These are phyloP conservation scores for Sugiyamaella valdiviana DNA, from an alignment of 805 yeast species.

Conservation along the genomic window DNA sequence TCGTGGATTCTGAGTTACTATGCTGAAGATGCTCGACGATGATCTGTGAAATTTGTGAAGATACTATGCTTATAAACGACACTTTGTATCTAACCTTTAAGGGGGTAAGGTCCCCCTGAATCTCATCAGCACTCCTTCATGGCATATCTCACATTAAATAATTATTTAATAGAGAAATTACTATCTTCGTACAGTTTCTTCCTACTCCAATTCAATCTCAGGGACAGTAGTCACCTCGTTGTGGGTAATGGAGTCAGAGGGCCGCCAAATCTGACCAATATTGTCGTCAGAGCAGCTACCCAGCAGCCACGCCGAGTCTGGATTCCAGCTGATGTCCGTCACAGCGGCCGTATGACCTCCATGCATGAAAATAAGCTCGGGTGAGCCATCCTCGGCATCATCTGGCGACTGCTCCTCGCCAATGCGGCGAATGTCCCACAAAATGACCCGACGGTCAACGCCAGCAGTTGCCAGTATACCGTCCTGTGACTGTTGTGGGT, in stretches of 20 bases:
- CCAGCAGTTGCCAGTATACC: conserved; percentile 50
- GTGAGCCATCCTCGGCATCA: conserved; percentile 59
- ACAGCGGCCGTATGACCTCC: conserved; percentile 79
- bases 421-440: conserved; percentile 67
- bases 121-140: background rate
- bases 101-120: no score
- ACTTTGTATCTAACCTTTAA: background rate
- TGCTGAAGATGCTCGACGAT: background rate
- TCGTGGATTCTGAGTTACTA: background rate
- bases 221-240: conserved; percentile 1
- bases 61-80: background rate
- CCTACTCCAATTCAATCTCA: conserved; percentile 1
- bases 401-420: conserved; percentile 49
- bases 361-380: conserved; percentile 71
- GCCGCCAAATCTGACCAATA: conserved; percentile 70
- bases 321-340: conserved; percentile 64
- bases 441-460: conserved; percentile 61
- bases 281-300: conserved; percentile 73
- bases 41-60: background rate
- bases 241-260: conserved; percentile 41
- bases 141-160: background rate
- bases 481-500: conserved; percentile 37
- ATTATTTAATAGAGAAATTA: background rate
- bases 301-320: conserved; percentile 48
- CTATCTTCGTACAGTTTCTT: background rate